These are phyloP conservation scores for Panaeolus cyanescens DNA, from an alignment of 768 basidiomycete species.

Conservation along the genomic window DNA sequence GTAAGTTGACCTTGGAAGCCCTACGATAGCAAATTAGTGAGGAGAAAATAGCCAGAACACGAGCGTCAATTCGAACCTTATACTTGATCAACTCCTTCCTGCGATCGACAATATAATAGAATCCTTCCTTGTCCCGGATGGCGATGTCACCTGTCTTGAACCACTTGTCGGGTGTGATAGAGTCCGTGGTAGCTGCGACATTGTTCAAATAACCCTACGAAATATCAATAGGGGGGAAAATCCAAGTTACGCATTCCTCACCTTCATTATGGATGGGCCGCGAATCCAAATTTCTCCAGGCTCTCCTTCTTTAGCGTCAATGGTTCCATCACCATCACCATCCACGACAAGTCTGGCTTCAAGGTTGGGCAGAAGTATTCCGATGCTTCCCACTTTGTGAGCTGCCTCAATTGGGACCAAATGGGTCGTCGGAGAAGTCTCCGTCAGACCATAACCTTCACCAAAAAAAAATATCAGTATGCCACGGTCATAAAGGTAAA, in stretches of 20 bases:
- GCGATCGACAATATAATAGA: slow-evolving; percentile 73
- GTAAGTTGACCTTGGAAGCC: slow-evolving; percentile 71
- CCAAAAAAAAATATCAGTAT: neutral
- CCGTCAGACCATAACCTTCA: slow-evolving; percentile 77
- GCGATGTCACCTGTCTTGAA: slow-evolving; percentile 90
- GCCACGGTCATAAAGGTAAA: neutral
- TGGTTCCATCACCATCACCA: slow-evolving; percentile 50
- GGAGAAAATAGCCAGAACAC: neutral
- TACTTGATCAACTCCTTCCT: slow-evolving; percentile 79
- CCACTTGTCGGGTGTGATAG: slow-evolving; percentile 78
- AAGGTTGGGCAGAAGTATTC: slow-evolving; percentile 71
- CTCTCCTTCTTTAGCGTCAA: slow-evolving; percentile 54
- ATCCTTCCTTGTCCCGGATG: slow-evolving; percentile 65
- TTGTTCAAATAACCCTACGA: slow-evolving; percentile 77
- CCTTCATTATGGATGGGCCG: slow-evolving; percentile 83
- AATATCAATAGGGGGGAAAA: neutral
- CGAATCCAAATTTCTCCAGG: slow-evolving; percentile 83
- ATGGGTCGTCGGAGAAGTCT: slow-evolving; percentile 76
- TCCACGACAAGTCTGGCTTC: slow-evolving; percentile 73
- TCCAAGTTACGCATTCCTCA: slow-evolving; percentile 17
- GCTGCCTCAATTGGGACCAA: slow-evolving; percentile 46
- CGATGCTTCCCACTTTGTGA: slow-evolving; percentile 65
- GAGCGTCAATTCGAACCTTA: slow-evolving; percentile 42
- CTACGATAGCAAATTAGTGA: slow-evolving; percentile 31
- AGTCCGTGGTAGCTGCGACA: slow-evolving; percentile 61